Conservation (phyloP, 1,139 yeast genomes). For the Entelexis paramagnoliae region DNA sequence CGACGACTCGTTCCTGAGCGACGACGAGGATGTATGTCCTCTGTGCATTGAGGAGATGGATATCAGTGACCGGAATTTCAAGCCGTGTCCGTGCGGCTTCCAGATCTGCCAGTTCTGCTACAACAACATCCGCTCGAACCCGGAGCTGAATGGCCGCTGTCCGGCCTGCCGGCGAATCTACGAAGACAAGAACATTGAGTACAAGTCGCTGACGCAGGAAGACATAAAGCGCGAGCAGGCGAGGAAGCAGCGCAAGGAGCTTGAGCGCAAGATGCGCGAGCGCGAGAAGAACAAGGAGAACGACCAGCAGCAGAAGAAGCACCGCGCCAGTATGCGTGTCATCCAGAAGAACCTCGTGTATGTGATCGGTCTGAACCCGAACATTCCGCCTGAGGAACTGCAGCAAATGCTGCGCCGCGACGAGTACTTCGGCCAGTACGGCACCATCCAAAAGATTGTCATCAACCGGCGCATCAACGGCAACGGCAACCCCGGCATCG, state of each 20-base stretch:
- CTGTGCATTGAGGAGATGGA: slow-evolving; percentile 97
- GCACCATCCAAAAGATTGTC: slow-evolving; percentile 87
- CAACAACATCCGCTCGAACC: slow-evolving; percentile 90
- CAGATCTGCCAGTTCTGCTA: slow-evolving; percentile 98
- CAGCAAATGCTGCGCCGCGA: slow-evolving; percentile 79
- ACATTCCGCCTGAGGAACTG: slow-evolving; percentile 78
- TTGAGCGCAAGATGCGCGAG: slow-evolving; percentile 79
- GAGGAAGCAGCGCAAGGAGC: slow-evolving; percentile 68
- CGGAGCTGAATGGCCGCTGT: slow-evolving; percentile 89
- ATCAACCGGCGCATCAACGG: slow-evolving; percentile 60
- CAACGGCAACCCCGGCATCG: slow-evolving; percentile 62
- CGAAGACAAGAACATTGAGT: slow-evolving; percentile 87
- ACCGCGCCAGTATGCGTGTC: slow-evolving; percentile 92
- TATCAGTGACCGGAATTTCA: slow-evolving; percentile 87
- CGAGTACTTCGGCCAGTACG: slow-evolving; percentile 95
- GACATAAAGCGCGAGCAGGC: slow-evolving; percentile 63
- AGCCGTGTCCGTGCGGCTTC: slow-evolving; percentile 98
- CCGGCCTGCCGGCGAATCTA: slow-evolving; percentile 95
- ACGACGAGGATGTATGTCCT: slow-evolving; percentile 77
- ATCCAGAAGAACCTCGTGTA: slow-evolving; percentile 95
- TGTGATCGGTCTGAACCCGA: slow-evolving; percentile 91
- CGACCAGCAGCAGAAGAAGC: slow-evolving; percentile 46
- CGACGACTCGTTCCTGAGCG: slow-evolving; percentile 50
- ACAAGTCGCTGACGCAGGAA: slow-evolving; percentile 70
- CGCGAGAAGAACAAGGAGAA: slow-evolving; percentile 81